Conservation (phyloP, 305 asterid species). For the Fraxinus latifolia region DNA sequence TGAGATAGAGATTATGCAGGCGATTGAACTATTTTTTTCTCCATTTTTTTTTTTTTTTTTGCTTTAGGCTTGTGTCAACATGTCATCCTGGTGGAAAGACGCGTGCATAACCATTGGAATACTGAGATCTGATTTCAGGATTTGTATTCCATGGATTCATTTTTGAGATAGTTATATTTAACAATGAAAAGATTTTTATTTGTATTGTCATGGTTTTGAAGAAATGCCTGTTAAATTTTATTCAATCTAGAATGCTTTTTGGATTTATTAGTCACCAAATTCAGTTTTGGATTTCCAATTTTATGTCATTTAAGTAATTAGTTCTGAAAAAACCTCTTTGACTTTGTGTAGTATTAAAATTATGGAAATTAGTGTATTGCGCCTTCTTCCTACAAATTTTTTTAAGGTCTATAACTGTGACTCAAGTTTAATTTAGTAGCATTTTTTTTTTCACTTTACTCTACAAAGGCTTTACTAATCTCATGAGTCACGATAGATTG, state of each 20-base stretch:
- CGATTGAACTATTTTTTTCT: not conserved
- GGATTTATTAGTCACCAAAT: slow-evolving; percentile 6
- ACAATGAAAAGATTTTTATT: not conserved
- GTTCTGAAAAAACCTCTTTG: not conserved
- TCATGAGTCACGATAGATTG: not conserved
- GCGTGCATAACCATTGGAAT: not conserved
- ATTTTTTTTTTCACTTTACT: not conserved
- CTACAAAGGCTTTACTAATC: slow-evolving; percentile 9
- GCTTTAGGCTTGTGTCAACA: not conserved
- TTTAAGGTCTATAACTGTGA: not conserved
- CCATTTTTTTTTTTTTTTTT: not conserved
- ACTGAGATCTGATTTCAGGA: slow-evolving; percentile 19
- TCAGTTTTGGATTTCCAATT: slow-evolving; percentile 15
- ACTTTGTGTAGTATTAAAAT: not conserved
- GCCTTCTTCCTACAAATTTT: not conserved
- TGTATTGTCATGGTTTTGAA: not conserved
- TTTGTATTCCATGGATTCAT: slow-evolving; percentile 19
- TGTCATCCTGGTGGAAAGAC: slow-evolving; percentile 1
- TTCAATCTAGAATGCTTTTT: slow-evolving; percentile 17
- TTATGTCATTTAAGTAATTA: slow-evolving; percentile 20
- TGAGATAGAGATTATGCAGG: slow-evolving; percentile 20
- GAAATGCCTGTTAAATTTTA: slow-evolving; percentile 1
- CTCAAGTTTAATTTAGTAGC: not conserved
- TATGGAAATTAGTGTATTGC: not conserved
- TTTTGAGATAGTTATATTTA: slow-evolving; percentile 11